These are phyloP conservation scores for Maudiozyma barnettii DNA, from an alignment of 805 yeast genomes.

Conservation along the genomic window DNA sequence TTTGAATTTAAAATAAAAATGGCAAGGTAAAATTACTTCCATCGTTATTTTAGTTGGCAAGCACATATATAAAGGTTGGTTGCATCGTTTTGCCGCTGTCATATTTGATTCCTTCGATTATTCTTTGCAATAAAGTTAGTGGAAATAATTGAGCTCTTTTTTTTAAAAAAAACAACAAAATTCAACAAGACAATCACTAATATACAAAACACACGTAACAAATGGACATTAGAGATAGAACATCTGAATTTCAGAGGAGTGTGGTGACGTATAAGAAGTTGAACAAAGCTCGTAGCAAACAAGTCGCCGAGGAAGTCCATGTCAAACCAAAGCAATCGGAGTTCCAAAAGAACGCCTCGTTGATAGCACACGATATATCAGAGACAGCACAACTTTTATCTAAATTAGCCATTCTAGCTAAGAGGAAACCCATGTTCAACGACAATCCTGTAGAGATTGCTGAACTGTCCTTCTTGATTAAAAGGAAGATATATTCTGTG, in stretches of 20 bases:
- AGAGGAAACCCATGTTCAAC: constrained; percentile 81
- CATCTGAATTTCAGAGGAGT: constrained; percentile 87
- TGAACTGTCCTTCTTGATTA: constrained; percentile 73
- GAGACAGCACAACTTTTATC: constrained; percentile 73
- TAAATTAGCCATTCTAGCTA: constrained; percentile 74
- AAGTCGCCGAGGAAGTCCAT: not conserved
- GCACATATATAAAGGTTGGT: too few species aligned
- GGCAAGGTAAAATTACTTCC: too few species aligned
- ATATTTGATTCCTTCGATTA: too few species aligned
- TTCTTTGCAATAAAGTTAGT: too few species aligned
- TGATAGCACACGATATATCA: constrained; percentile 81
- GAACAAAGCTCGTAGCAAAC: constrained; percentile 48
- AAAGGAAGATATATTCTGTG: constrained; percentile 37
- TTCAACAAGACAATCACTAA: not conserved
- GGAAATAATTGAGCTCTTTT: too few species aligned
- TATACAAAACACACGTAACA: not conserved
- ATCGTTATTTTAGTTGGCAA: too few species aligned
- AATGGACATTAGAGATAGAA: constrained; percentile 59
- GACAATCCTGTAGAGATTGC: constrained; percentile 92
- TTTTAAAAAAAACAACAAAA: not conserved
- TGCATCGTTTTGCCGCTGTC: too few species aligned
- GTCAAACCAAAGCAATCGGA: constrained; percentile 33
- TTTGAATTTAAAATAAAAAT: too few species aligned
- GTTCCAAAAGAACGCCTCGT: constrained; percentile 62
- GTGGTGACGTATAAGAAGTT: constrained; percentile 66